Conservation (phyloP, 2,329 filamentous ascomycete genomes). For the Fonsecaea multimorphosa region DNA sequence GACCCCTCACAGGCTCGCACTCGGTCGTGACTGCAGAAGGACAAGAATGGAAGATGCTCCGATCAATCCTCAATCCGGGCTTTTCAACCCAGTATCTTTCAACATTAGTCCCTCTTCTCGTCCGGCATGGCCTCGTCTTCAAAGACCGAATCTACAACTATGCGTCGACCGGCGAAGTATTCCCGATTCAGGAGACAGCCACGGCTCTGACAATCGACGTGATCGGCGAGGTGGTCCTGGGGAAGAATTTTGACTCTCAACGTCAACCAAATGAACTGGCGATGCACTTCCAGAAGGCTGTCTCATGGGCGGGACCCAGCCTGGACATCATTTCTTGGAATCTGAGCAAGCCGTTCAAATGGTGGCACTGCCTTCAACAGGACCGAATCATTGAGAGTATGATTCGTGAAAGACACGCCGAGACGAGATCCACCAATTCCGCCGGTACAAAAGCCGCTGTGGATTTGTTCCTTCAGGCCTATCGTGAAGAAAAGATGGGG, state of each 20-base stretch:
- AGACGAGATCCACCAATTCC: slow-evolving; percentile 6
- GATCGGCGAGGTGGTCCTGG: slow-evolving; percentile 48
- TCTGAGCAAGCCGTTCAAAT: slow-evolving; percentile 5
- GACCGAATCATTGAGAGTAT: slow-evolving; percentile 12
- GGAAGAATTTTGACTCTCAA: slow-evolving; percentile 25
- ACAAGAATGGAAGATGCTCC: slow-evolving; percentile 46
- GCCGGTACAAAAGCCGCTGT: slow-evolving; percentile 28
- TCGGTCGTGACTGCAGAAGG: slow-evolving; percentile 47
- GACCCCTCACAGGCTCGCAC: slow-evolving; percentile 40
- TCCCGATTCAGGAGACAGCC: slow-evolving; percentile 47
- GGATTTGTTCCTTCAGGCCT: slow-evolving; percentile 30
- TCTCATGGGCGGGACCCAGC: slow-evolving; percentile 1
- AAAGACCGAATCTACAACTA: slow-evolving; percentile 29
- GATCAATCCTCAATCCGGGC: slow-evolving; percentile 48
- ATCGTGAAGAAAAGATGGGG: slow-evolving; percentile 20
- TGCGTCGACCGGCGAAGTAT: slow-evolving; percentile 44
- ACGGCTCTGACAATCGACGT: slow-evolving; percentile 51
- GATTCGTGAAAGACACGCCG: slow-evolving; percentile 18
- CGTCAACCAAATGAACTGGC: slow-evolving; percentile 8
- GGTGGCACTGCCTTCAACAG: slow-evolving; percentile 14
- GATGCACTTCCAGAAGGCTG: slow-evolving; percentile 12
- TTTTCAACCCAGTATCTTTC: slow-evolving; percentile 48
- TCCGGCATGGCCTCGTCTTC: slow-evolving; percentile 23
- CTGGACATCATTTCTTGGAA: slow-evolving; percentile 4
- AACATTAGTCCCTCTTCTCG: slow-evolving; percentile 42